phyloP scores from a whole-genome alignment of 2,329 filamentous ascomycete genomes.

The Ascochyta pisi region DNA sequence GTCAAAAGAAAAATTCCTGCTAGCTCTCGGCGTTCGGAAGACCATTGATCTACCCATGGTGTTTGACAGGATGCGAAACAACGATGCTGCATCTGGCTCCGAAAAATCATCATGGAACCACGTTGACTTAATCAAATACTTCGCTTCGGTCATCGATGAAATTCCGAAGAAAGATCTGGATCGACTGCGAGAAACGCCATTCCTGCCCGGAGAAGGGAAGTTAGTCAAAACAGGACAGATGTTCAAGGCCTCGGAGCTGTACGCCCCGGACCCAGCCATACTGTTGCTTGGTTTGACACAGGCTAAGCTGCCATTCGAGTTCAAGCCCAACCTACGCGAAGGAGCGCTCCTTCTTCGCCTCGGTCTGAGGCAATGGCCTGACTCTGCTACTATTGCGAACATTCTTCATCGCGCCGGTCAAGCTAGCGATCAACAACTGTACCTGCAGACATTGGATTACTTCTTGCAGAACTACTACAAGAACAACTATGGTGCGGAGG shows the following conservation, averaged over 20 bases:
- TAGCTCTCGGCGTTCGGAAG: slow-evolving; percentile 86
- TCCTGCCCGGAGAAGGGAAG: slow-evolving; percentile 73
- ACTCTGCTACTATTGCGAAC: slow-evolving; percentile 74
- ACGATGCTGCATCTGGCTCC: slow-evolving; percentile 56
- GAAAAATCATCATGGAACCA: slow-evolving; percentile 79
- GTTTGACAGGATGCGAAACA: slow-evolving; percentile 80
- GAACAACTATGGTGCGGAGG: slow-evolving; percentile 70
- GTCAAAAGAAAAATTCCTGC: slow-evolving; percentile 89
- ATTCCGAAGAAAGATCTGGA: slow-evolving; percentile 84
- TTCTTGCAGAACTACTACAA: slow-evolving; percentile 80
- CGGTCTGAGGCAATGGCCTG: slow-evolving; percentile 75
- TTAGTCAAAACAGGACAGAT: slow-evolving; percentile 37
- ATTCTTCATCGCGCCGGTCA: slow-evolving; percentile 73
- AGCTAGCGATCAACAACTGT: slow-evolving; percentile 59
- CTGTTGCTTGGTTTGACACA: slow-evolving; percentile 48
- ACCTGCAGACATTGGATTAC: slow-evolving; percentile 77
- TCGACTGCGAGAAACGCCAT: slow-evolving; percentile 76
- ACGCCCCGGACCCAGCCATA: slow-evolving; percentile 45
- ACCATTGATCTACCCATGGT: slow-evolving; percentile 94
- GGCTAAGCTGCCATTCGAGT: slow-evolving; percentile 78
- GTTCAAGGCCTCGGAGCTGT: slow-evolving; percentile 47
- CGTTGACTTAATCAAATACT: slow-evolving; percentile 91
- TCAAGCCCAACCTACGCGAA: slow-evolving; percentile 63
- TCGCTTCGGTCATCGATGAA: slow-evolving; percentile 86
- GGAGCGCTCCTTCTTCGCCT: slow-evolving; percentile 75